These are phyloP conservation scores for Diutina mesorugosa DNA, from an alignment of 1,139 yeast genomes.

Conservation along the genomic window DNA sequence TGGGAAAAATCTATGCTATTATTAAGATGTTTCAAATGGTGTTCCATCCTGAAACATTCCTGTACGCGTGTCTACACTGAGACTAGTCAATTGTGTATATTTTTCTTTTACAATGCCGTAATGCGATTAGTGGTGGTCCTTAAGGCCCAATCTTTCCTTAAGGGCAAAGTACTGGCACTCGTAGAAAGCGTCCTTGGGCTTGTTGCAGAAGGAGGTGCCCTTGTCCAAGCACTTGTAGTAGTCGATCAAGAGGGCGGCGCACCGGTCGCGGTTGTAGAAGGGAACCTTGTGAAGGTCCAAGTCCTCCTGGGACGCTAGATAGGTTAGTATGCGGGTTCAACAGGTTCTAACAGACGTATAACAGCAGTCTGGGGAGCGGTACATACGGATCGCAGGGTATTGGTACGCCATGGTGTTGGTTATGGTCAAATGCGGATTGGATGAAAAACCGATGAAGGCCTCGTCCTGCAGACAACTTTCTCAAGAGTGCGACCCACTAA, in stretches of 20 bases:
- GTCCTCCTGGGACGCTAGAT: conserved; percentile 24
- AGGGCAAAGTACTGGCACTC: conserved; percentile 34
- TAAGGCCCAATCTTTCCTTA: conserved; percentile 26
- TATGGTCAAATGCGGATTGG: neutral
- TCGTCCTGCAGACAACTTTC: neutral
- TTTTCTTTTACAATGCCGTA: neutral
- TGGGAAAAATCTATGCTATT: no score
- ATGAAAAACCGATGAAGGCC: neutral
- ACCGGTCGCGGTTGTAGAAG: conserved; percentile 32
- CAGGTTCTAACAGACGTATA: no score
- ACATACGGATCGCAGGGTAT: conserved; percentile 10
- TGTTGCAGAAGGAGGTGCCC: conserved; percentile 30
- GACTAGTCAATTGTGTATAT: neutral
- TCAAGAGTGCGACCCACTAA: neutral
- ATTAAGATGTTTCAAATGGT: no score
- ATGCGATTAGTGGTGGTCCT: neutral
- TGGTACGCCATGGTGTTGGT: conserved; percentile 7
- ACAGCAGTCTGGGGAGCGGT: neutral
- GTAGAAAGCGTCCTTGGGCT: conserved; percentile 33
- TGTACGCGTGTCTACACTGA: neutral
- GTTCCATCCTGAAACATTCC: no score
- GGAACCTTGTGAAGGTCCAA: conserved; percentile 33
- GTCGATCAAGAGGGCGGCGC: conserved; percentile 33
- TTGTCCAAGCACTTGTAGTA: conserved; percentile 35
- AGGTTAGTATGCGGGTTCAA: conserved; percentile 5